These are phyloP conservation scores for Agrocybe pediades DNA, from an alignment of 768 basidiomycete species.

Conservation along the genomic window DNA sequence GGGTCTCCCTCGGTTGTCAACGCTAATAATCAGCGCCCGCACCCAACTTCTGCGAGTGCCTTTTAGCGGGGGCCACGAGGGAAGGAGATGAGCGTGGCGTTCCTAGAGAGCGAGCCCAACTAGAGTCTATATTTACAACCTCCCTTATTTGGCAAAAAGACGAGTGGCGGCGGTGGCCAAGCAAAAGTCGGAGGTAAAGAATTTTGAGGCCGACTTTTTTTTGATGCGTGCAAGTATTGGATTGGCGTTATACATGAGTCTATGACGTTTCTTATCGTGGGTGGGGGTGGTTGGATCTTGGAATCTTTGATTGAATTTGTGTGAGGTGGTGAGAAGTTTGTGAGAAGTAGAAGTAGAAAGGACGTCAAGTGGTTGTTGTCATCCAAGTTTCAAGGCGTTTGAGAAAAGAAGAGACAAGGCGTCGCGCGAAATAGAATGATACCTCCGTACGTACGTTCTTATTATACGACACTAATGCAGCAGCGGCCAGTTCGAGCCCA, in stretches of 20 bases:
- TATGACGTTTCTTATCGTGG: too few species aligned
- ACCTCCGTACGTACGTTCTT: too few species aligned
- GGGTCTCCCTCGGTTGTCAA: neutral
- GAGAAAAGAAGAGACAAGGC: constrained; percentile 2
- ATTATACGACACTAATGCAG: too few species aligned
- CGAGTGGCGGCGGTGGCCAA: too few species aligned
- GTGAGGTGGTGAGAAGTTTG: too few species aligned
- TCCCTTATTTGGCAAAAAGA: neutral
- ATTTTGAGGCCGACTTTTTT: neutral
- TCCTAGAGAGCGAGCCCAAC: too few species aligned
- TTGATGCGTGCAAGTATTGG: neutral
- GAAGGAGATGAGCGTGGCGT: neutral
- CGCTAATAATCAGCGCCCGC: neutral
- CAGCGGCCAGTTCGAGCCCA: too few species aligned
- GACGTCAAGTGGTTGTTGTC: too few species aligned
- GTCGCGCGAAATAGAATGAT: neutral
- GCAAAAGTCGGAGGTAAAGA: neutral
- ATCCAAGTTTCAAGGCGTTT: too few species aligned
- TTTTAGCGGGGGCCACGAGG: neutral
- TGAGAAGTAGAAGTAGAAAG: too few species aligned
- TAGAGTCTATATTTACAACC: neutral
- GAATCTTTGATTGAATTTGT: too few species aligned
- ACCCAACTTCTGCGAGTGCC: neutral
- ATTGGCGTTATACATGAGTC: neutral
- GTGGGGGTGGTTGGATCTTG: too few species aligned